Percentiles rank a stretch among this genome's conserved stretches.
These are phyloP conservation scores for California macrophylla DNA, from an alignment of 441 rosid species.

Conservation along the genomic window DNA sequence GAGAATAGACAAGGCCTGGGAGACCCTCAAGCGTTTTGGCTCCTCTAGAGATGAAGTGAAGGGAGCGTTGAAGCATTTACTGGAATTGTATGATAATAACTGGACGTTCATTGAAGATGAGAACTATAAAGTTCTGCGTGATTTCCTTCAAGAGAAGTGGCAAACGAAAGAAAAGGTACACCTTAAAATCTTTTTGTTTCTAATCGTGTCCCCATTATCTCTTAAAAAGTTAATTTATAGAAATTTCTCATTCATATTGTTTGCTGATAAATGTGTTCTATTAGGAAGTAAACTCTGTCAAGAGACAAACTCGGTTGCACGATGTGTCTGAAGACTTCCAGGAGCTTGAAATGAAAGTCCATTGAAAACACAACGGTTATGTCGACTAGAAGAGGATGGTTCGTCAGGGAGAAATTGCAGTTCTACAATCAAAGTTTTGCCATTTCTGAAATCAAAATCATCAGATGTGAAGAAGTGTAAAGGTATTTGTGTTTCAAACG, in stretches of 20 bases:
- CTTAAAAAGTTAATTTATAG: neutral
- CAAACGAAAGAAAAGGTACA: neutral
- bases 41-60: neutral
- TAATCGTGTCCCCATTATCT: neutral
- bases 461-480: neutral
- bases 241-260: neutral
- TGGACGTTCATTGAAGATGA: neutral
- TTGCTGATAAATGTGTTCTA: neutral
- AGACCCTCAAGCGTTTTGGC: neutral
- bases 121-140: neutral
- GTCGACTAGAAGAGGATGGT: neutral
- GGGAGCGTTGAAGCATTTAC: neutral
- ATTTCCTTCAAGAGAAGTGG: neutral
- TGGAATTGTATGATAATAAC: slow-evolving; percentile 1
- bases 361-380: neutral
- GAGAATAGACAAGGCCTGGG: neutral
- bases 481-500: neutral
- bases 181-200: neutral
- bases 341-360: neutral
- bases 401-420: neutral
- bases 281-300: neutral
- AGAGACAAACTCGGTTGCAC: neutral
- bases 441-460: neutral
- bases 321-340: neutral
- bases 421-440: neutral